Base-by-base conservation (phyloP, 2,329 filamentous ascomycete species). In the Neurospora crassa region DNA sequence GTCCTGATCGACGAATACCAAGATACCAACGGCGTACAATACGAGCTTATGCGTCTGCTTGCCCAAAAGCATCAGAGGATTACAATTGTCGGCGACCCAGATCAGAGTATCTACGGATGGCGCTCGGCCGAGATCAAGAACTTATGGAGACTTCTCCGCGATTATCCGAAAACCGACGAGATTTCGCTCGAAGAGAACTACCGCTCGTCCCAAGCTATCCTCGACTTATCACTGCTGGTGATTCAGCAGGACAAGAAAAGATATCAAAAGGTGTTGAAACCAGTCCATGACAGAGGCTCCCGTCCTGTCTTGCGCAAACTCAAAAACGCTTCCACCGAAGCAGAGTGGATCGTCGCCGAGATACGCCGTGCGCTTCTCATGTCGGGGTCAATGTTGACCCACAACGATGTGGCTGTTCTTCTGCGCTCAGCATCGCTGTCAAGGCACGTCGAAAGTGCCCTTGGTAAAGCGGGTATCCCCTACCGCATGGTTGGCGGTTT, bases 21-120 rank as follows among this genome's bases (percentile, higher is more conserved):
- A 81, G 95, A 99, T 81, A 98, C 95, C 8, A 99, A 98, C 78
- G 88, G 93, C 24, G 90, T 97, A 5, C 95, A 99, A 80, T 98
- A 97, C 77, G 93, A 97, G 76, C 83, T 99, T 59, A 97, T 97
- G 94, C 91, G 88, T 74, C 85, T 97, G 0, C 90, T 99, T 76
- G 93, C 94, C 1, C 89, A 93, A 72, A 82, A 85, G 29, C 85
- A 87, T 63, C 87, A 88, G 71, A 87, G 89, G n/a, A 95, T 98
- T 75, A 98, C 95, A 0, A 92, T 97, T 72, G 96, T 99, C 5
- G 96, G 95, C 42, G 95, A 99, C 78, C 95, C 96, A 0, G 96
- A 99, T 79, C 95, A 99, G 80, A 97, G 94, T 79, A 99, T 99
- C 71, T 99, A 98, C 79, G 93, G 95, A 24, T 99, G 96, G 85